Base-by-base conservation (phyloP, 1,284 basidiomycete genomes). In the Rhodotorula sp. region DNA sequence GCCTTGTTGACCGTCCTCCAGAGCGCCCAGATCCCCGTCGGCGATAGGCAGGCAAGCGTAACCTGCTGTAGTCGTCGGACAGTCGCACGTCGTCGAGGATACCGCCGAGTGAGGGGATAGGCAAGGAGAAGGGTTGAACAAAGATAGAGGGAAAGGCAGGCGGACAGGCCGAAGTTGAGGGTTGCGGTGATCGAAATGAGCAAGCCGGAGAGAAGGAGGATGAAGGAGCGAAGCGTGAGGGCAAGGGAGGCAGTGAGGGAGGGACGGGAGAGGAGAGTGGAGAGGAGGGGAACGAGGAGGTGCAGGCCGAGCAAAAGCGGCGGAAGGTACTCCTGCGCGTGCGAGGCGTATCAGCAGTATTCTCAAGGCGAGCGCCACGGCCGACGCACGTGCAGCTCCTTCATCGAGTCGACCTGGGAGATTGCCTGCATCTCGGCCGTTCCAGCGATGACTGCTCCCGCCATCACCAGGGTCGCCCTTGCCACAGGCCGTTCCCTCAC, bases 181-280 rank as follows among this genome's bases (percentile, higher is more conserved):
- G 94, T 88, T 8, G 91, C 89, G 27, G 87, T 88, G 57, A 91
- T 86, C 32, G 92, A 91, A 75, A 95, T 87, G 67, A 93, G 83
- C 9, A 91, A 88, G 22, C 92, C 91, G 57, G 90, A 85, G 60
- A 90, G 79, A 80, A 93, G 88, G 59, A 92, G 83, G 77, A 88
- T 88, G 74, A 90, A 81, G 3, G 89, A 82, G 75, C 90, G 88
- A 47, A 92, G 82, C 71, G 17, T 77, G 36, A 81, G 72, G 6
- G 77, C 49, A 2, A 70, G 71, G 79, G 48, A 79, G 74, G 53
- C 84, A 81, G 47, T 49, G 34, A 29, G 56, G 22, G 62, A 48
- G 30, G 39, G 53, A 27, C 29, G 34, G 55, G 44, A 22, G 55
- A 66, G 47, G 34, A 67, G n/a, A 30, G 55, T 47, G 24, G 62